A percentile compares a stretch with the other conserved stretches of the same genome.
phyloP scores from a whole-genome alignment of 495 filamentous ascomycete species.

The Alectoria sarmentosa region DNA sequence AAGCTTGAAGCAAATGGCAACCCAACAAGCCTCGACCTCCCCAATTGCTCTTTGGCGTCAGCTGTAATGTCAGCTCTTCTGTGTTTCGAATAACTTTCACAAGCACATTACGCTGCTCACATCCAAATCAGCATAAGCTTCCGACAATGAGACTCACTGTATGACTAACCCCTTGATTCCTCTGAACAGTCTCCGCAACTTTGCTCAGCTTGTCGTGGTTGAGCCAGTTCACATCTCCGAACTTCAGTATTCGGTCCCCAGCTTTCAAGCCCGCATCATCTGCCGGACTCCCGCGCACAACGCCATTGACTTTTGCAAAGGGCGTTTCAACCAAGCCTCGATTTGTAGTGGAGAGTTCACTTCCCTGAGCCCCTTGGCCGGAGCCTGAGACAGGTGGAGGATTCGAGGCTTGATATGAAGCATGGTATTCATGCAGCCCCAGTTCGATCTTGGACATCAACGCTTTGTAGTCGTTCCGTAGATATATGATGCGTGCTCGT shows the following conservation, averaged over 20 bases:
- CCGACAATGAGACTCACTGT: no score
- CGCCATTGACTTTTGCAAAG: slow-evolving; percentile 87
- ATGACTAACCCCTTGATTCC: slow-evolving; percentile 85
- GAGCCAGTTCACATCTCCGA: slow-evolving; percentile 70
- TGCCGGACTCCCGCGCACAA: slow-evolving; percentile 74
- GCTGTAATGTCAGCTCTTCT: slow-evolving; percentile 57
- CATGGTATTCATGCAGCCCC: slow-evolving; percentile 68
- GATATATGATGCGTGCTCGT: slow-evolving; percentile 76
- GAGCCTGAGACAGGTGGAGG: slow-evolving; percentile 30
- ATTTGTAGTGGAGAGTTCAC: slow-evolving; percentile 15
- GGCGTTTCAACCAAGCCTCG: slow-evolving; percentile 51
- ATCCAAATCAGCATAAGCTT: slow-evolving; percentile 20
- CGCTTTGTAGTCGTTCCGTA: slow-evolving; percentile 89
- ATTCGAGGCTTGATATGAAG: slow-evolving; percentile 22
- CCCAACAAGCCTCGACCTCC: slow-evolving; percentile 82
- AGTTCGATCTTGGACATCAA: slow-evolving; percentile 77
- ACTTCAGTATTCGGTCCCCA: slow-evolving; percentile 77
- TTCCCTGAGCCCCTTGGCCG: slow-evolving; percentile 19
- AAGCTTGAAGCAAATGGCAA: slow-evolving; percentile 78
- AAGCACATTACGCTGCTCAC: slow-evolving; percentile 52
- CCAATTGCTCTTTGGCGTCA: slow-evolving; percentile 74
- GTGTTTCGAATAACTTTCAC: slow-evolving; percentile 59
- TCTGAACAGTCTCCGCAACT: slow-evolving; percentile 75
- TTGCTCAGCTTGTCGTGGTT: slow-evolving; percentile 83
- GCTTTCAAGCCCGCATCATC: slow-evolving; percentile 71